Base-by-base conservation (phyloP, 805 yeast species). In the Candida insectorum region DNA sequence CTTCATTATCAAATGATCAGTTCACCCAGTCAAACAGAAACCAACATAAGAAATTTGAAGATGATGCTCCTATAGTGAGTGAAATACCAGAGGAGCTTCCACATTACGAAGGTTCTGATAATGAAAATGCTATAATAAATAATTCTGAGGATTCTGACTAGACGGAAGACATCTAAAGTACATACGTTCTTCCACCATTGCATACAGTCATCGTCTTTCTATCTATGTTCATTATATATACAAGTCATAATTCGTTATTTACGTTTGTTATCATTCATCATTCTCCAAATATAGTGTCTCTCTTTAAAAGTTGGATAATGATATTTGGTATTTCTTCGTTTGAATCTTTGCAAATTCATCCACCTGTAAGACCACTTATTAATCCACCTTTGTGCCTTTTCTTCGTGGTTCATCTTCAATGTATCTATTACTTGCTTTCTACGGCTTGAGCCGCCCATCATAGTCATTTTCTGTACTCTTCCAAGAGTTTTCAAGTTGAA, bases 391-490 rank as follows among this genome's bases (percentile, higher is more conserved):
- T 6, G 6, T 16, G 26, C 19, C 22, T 26, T 13, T 27, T 30
- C 28, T 26, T 7, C 14, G 13, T 28, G 30, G 14, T 20, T 17
- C 24, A 36, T 24, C 5, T 17, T n/a, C 13, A 33, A 24, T 23
- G 37, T 30, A 22, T 41, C 20, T 16, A 30, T 16, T 31, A 28
- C 7, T 10, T 22, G 13, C 25, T 33, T 33, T 18, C 25, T 19
- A 16, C 32, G 15, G 6, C 16, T 31, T 2, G 36, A 32, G 2
- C 39, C 41, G 7, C 58, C 56, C 69, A 62, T 76, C 73, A 82
- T 75, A 0, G 89, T 80, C 47, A 84, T 56, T 39, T 71, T 76
- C 37, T 83, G 87, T 0, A 85, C 86, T 12, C 73, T 61, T 33
- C 72, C 66, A 26, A 85, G 56, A 11, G 75, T 75, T 28, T 67